These are phyloP conservation scores for Capsicum rhomboideum DNA, from an alignment of 257 asterid genomes.

Conservation along the genomic window DNA sequence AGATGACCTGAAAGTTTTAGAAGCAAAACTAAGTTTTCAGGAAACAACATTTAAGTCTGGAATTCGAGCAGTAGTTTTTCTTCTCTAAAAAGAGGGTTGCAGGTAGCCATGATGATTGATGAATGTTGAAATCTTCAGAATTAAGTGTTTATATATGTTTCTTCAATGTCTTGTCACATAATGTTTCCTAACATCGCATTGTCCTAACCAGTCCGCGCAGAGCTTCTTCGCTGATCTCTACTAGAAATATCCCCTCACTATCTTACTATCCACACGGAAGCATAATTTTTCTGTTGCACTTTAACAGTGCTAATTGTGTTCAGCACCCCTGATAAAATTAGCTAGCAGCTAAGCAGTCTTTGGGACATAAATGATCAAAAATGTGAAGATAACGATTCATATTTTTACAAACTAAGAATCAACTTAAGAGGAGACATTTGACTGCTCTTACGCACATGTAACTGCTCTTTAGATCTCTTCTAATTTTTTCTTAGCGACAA, in stretches of 20 bases:
- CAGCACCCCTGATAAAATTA: background rate
- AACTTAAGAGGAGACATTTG: background rate
- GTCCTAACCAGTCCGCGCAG: background rate
- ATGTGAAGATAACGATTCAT: background rate
- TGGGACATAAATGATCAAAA: background rate
- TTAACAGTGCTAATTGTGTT: background rate
- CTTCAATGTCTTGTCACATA: background rate
- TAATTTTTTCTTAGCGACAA: background rate
- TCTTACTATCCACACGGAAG: background rate
- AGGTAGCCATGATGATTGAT: background rate
- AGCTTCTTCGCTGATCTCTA: background rate
- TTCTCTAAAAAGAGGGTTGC: background rate
- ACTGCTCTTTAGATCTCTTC: background rate
- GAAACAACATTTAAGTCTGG: too few species aligned
- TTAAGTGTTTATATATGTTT: background rate
- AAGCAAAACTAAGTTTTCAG: background rate
- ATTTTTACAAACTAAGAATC: background rate
- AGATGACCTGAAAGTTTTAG: constrained; percentile 50
- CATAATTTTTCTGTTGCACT: background rate
- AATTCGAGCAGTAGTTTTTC: background rate
- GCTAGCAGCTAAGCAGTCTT: background rate
- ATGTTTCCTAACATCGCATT: background rate
- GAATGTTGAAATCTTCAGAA: background rate
- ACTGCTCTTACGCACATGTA: background rate
- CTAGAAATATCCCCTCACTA: background rate